phyloP scores from a whole-genome alignment of 1,139 yeast genomes.

The Wickerhamiella infanticola region DNA sequence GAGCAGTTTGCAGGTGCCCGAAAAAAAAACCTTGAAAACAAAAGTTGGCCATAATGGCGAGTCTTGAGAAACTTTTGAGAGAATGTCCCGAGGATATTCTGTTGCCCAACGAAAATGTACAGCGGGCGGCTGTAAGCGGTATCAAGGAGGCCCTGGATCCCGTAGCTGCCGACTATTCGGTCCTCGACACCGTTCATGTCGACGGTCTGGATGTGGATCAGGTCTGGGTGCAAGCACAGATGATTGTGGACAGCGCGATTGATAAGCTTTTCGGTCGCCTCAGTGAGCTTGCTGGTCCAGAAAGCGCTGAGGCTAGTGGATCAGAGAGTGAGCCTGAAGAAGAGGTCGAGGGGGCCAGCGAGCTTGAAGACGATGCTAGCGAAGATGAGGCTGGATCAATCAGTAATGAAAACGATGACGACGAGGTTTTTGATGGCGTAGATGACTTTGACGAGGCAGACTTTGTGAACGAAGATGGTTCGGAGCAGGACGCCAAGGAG shows the following conservation, averaged over 20 bases:
- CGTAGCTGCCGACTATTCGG: slow-evolving; percentile 44
- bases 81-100: slow-evolving; percentile 20
- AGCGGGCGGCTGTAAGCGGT: slow-evolving; percentile 23
- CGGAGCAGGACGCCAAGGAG: slow-evolving; percentile 15
- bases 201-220: slow-evolving; percentile 86
- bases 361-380: slow-evolving; percentile 15
- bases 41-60: neutral
- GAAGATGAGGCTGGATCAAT: slow-evolving; percentile 14
- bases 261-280: slow-evolving; percentile 29
- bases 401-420: slow-evolving; percentile 15
- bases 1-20: neutral
- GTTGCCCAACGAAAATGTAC: slow-evolving; percentile 16
- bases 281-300: slow-evolving; percentile 14
- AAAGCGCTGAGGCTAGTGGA: slow-evolving; percentile 14
- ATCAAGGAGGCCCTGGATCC: slow-evolving; percentile 52
- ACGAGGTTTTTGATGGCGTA: slow-evolving; percentile 12
- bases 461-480: slow-evolving; percentile 12
- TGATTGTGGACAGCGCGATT: slow-evolving; percentile 64
- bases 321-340: slow-evolving; percentile 1
- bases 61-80: slow-evolving; percentile 10
- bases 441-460: slow-evolving; percentile 13
- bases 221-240: slow-evolving; percentile 84
- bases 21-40: neutral
- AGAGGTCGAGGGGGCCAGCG: slow-evolving; percentile 6
- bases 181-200: slow-evolving; percentile 63